These are phyloP conservation scores for Infundibulicybe gibba DNA, from an alignment of 768 basidiomycete species.

Conservation along the genomic window DNA sequence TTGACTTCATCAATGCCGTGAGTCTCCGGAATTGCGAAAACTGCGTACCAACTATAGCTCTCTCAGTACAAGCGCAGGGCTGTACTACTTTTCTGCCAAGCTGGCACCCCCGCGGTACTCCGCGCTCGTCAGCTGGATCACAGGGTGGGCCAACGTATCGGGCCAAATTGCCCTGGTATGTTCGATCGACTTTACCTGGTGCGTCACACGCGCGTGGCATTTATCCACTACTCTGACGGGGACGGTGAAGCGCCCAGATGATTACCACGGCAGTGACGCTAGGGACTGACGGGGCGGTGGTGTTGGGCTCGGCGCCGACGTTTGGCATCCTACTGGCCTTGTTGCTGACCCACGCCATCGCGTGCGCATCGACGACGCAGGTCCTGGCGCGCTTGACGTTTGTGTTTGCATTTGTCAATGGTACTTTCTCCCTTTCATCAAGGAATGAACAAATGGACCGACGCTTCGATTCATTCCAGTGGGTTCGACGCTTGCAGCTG, in stretches of 20 bases:
- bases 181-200: constrained; percentile 59
- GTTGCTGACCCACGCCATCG: constrained; percentile 49
- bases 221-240: neutral
- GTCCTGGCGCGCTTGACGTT: constrained; percentile 55
- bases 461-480: constrained; percentile 25
- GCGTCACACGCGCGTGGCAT: neutral
- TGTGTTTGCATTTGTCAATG: constrained; percentile 52
- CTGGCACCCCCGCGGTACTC: constrained; percentile 45
- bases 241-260: constrained; percentile 45
- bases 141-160: constrained; percentile 60
- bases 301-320: constrained; percentile 44
- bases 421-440: constrained; percentile 22
- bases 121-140: constrained; percentile 54
- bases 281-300: constrained; percentile 43
- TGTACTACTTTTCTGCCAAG: constrained; percentile 63
- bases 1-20: constrained; percentile 61
- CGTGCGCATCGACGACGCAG: constrained; percentile 55
- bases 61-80: constrained; percentile 52
- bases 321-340: constrained; percentile 57
- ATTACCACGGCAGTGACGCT: constrained; percentile 58
- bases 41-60: neutral
- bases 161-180: constrained; percentile 51
- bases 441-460: constrained; percentile 1
- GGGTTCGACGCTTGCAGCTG: constrained; percentile 53
- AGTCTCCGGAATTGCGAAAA: neutral